Base-by-base conservation (phyloP, 495 filamentous ascomycete species). In the Penicillium bovifimosum region DNA sequence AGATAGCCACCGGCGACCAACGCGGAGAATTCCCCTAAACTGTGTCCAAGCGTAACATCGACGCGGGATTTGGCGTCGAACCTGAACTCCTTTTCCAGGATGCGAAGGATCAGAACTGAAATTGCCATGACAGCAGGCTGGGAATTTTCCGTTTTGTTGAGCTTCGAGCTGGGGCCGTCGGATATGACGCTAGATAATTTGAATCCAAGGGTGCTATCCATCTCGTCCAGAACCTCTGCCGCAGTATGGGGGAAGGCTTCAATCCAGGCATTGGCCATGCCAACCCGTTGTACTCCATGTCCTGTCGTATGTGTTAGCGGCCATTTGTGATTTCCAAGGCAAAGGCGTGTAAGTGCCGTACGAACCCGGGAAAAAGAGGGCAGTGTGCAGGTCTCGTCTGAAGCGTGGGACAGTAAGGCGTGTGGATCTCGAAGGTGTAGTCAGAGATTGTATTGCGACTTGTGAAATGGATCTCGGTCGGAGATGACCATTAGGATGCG, bases 121-220 rank as follows among this genome's bases (percentile, higher is more conserved):
- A 90, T 90, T 11, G 91, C 88, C 86, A 98, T 92, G 67, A 97
- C 93, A 41, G 93, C 92, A 0, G 93, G 93, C 68, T 98, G 93
- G 9, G 93, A 86, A 62, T 96, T 89, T 52, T 85, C 82, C 10
- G 93, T 96, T 42, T 80, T 78, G 33, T 88, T 92, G 51, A 98
- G 79, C 16, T 73, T 73, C 17, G 80, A 78, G 56, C 84, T 85
- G 0, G 93, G 87, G 0, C 93, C 92, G 1, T 88, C 72, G 31
- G 81, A 78, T 58, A 98, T 96, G 49, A 92, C 79, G n/a, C 75
- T 72, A 31, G 88, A 88, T 24, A 96, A 73, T 2, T 73, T 67
- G 55, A 84, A 79, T 39, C 83, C 76, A 53, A 96, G 75, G 3
- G 81, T 79, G 38, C 77, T 64, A 72, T 98, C 91, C 69, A 96